Evolutionary conservation across 768 basidiomycete species (phyloP).

Genomic region (Tephrocybe sp.): DNA sequence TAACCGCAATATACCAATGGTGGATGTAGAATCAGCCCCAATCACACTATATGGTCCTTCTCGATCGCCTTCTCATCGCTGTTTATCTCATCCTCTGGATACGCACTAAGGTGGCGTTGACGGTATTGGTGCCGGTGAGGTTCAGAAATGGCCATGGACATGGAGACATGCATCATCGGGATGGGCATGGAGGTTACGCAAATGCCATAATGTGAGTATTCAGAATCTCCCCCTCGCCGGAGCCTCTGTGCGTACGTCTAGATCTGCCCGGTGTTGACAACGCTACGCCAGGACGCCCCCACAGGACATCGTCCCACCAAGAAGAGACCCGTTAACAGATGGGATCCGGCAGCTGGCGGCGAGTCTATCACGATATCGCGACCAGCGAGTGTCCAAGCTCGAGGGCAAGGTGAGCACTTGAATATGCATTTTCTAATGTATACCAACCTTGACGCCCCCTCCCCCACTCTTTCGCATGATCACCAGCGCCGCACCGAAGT

Average conservation of each 20-base stretch:
- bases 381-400: too few relatives aligned
- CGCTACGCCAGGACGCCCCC: slow-evolving; percentile 3
- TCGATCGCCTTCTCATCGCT: slow-evolving; percentile 3
- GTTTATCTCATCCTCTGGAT: slow-evolving; percentile 15
- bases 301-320: neutral
- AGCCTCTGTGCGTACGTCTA: too few relatives aligned
- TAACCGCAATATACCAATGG: neutral
- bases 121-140: slow-evolving; percentile 6
- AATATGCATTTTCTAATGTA: neutral
- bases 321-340: neutral
- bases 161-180: slow-evolving; percentile 20
- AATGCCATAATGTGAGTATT: neutral
- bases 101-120: slow-evolving; percentile 20
- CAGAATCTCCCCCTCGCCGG: too few relatives aligned
- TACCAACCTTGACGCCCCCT: neutral
- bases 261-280: neutral
- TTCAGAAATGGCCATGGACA: neutral
- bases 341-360: too few relatives aligned
- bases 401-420: neutral
- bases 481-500: slow-evolving; percentile 19
- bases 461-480: neutral
- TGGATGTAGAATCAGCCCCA: slow-evolving; percentile 5
- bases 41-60: neutral
- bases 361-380: too few relatives aligned
- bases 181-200: slow-evolving; percentile 14